Conservation (phyloP, 495 filamentous ascomycete species). For the Neurospora sp. region DNA sequence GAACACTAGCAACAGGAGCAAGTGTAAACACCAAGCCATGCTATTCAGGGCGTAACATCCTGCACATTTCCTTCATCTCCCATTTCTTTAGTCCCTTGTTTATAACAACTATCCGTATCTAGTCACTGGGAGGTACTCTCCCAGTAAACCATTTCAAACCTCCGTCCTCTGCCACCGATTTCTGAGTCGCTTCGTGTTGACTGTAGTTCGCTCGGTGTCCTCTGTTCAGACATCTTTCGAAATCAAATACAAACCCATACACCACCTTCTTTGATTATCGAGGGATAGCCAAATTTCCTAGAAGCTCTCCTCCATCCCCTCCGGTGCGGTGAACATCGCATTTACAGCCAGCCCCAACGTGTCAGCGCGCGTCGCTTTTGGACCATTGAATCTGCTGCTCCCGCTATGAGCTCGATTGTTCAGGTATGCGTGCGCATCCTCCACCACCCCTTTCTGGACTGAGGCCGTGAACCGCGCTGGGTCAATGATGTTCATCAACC, state of each 20-base stretch:
- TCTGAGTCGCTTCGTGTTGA: background rate
- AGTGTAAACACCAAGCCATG: background rate
- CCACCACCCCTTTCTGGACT: conserved; percentile 14
- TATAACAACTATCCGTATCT: background rate
- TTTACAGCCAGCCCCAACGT: conserved; percentile 13
- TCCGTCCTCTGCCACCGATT: background rate
- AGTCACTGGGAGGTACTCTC: background rate
- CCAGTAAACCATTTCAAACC: background rate
- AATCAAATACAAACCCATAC: background rate
- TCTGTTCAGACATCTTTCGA: background rate
- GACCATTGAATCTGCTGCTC: background rate
- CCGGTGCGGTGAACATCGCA: conserved; percentile 8
- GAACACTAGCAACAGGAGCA: background rate
- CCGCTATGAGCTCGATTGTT: conserved; percentile 30
- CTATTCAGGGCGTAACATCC: background rate
- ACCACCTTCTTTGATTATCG: too few species aligned
- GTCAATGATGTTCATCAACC: conserved; percentile 26
- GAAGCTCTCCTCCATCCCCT: conserved; percentile 17
- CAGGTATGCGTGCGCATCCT: conserved; percentile 26
- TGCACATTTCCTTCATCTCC: background rate
- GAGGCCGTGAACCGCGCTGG: conserved; percentile 12
- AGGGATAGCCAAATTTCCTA: background rate
- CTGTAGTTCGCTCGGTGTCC: background rate
- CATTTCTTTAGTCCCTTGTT: background rate
- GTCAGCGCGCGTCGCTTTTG: conserved; percentile 3